These are phyloP conservation scores for Draba incana DNA, from an alignment of 345 rosid genomes.

Conservation along the genomic window DNA sequence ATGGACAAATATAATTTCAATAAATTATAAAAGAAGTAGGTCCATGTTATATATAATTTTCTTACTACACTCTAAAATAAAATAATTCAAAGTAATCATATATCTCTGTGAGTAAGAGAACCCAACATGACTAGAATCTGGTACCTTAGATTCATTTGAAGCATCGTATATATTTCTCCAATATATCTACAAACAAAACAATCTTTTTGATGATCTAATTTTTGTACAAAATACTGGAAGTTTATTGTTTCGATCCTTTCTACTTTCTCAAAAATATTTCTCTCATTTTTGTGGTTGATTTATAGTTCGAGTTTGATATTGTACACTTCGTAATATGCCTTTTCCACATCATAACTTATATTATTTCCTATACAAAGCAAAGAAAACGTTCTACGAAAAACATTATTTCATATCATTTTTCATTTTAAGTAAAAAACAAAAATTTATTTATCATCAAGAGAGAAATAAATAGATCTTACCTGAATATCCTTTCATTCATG, in stretches of 20 bases:
- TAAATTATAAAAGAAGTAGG: not conserved
- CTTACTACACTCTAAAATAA: slow-evolving; percentile 11
- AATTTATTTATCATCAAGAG: not conserved
- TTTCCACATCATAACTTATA: too few relatives aligned
- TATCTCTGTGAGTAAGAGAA: not conserved
- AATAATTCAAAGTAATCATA: not conserved
- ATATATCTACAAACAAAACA: too few relatives aligned
- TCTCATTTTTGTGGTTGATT: too few relatives aligned
- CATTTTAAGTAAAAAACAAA: not conserved
- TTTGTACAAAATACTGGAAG: too few relatives aligned
- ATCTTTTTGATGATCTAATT: too few relatives aligned
- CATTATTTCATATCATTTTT: not conserved
- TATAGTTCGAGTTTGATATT: too few relatives aligned
- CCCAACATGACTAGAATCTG: not conserved
- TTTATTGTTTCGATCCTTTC: too few relatives aligned
- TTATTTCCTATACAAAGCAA: too few relatives aligned
- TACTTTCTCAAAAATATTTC: too few relatives aligned
- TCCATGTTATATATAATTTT: slow-evolving; percentile 8
- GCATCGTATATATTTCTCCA: slow-evolving; percentile 13
- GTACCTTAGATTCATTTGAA: slow-evolving; percentile 22
- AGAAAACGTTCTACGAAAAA: too few relatives aligned
- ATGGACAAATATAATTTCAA: slow-evolving; percentile 2
- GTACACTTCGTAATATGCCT: too few relatives aligned
- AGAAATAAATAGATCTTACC: not conserved
- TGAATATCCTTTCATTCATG: not conserved